Conservation (phyloP, 2,329 filamentous ascomycete species). For the Rhexocercosporidium sp. region DNA sequence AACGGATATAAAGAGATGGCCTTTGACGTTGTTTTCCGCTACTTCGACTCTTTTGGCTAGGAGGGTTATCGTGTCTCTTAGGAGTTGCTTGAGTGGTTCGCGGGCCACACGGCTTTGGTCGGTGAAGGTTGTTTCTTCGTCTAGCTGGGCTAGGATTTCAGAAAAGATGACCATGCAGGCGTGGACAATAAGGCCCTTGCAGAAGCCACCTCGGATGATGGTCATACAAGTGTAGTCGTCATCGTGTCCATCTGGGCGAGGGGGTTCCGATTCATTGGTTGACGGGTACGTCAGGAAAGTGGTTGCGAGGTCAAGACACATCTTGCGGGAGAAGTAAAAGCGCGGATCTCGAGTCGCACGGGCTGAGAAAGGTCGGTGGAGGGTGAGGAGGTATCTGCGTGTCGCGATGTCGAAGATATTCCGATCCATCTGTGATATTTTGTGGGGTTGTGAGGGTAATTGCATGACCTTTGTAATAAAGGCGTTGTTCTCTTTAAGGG, state of each 20-base stretch:
- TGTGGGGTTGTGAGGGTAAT: background rate
- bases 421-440: slow-evolving; percentile 30
- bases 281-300: slow-evolving; percentile 28
- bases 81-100: slow-evolving; percentile 42
- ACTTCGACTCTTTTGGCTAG: slow-evolving; percentile 43
- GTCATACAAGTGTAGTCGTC: slow-evolving; percentile 46
- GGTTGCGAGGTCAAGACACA: slow-evolving; percentile 51
- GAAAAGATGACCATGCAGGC: slow-evolving; percentile 50
- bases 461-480: slow-evolving; percentile 21
- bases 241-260: slow-evolving; percentile 24
- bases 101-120: slow-evolving; percentile 39
- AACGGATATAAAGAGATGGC: slow-evolving; percentile 48
- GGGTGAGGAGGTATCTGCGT: slow-evolving; percentile 58
- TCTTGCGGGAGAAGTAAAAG: slow-evolving; percentile 56
- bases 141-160: slow-evolving; percentile 53
- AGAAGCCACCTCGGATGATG: slow-evolving; percentile 47
- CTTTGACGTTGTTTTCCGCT: slow-evolving; percentile 53
- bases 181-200: slow-evolving; percentile 47
- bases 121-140: slow-evolving; percentile 47
- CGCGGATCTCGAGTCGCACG: slow-evolving; percentile 50
- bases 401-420: slow-evolving; percentile 58
- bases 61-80: slow-evolving; percentile 40
- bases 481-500: slow-evolving; percentile 31
- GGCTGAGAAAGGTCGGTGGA: slow-evolving; percentile 56
- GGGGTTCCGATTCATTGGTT: slow-evolving; percentile 1